Conservation (phyloP, 495 filamentous ascomycete genomes). For the Acidomyces sp. region DNA sequence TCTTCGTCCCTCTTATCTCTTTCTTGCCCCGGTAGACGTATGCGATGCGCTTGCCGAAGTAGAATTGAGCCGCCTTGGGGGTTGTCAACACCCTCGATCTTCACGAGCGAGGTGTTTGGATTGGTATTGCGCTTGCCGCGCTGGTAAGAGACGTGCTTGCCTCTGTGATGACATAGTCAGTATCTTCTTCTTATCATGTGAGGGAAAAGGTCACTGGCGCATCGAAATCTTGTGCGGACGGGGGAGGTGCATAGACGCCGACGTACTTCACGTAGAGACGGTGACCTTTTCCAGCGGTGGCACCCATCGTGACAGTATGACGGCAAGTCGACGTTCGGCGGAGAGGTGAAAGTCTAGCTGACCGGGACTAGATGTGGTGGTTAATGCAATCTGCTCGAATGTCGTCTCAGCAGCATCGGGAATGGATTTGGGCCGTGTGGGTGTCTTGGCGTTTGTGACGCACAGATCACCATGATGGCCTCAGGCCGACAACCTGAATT, state of each 20-base stretch:
- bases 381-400: too few species aligned
- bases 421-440: too few species aligned
- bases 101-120: conserved; percentile 75
- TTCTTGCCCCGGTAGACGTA: conserved; percentile 91
- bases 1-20: conserved; percentile 90
- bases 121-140: conserved; percentile 41
- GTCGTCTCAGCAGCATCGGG: too few species aligned
- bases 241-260: conserved; percentile 23
- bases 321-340: not conserved
- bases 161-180: conserved; percentile 40
- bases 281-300: conserved; percentile 11
- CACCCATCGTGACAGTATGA: conserved; percentile 16
- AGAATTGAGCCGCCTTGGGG: conserved; percentile 76
- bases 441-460: too few species aligned
- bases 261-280: conserved; percentile 82
- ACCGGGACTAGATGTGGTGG: too few species aligned
- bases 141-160: conserved; percentile 88
- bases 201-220: too few species aligned
- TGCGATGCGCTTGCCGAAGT: conserved; percentile 89
- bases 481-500: too few species aligned
- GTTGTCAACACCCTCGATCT: conserved; percentile 91
- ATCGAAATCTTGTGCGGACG: too few species aligned
- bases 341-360: too few species aligned
- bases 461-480: too few species aligned
- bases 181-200: too few species aligned